Conservation (phyloP, 2,329 filamentous ascomycete species). For the Drechslerella dactyloides region DNA sequence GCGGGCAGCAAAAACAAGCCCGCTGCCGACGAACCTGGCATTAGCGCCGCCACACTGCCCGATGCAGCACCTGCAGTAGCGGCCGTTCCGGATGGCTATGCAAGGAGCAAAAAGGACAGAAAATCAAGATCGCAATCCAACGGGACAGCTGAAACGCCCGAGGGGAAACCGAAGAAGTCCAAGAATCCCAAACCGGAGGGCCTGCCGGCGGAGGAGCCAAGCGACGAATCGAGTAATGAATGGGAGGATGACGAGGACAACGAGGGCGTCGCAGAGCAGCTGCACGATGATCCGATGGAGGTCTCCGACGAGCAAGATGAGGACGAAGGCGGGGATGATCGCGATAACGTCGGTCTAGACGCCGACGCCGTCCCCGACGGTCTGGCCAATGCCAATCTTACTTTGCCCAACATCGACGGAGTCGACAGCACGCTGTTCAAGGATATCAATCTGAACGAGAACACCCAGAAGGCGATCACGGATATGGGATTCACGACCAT, state of each 20-base stretch:
- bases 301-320: conserved; percentile 57
- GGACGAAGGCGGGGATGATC: conserved; percentile 57
- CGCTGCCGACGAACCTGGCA: conserved; percentile 1
- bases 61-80: not conserved
- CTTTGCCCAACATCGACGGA: conserved; percentile 66
- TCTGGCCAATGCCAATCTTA: conserved; percentile 57
- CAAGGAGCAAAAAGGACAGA: conserved; percentile 27
- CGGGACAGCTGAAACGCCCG: not conserved
- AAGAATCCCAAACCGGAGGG: conserved; percentile 15
- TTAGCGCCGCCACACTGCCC: not conserved
- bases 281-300: conserved; percentile 44
- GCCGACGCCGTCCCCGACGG: conserved; percentile 61
- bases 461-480: conserved; percentile 83
- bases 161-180: conserved; percentile 33
- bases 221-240: conserved; percentile 3
- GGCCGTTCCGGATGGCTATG: not conserved
- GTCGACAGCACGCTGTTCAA: conserved; percentile 72
- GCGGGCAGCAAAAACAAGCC: conserved; percentile 32
- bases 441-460: conserved; percentile 83
- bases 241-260: conserved; percentile 30
- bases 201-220: not conserved
- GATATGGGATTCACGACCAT: conserved; percentile 94
- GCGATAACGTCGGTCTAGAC: conserved; percentile 52
- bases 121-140: conserved; percentile 26
- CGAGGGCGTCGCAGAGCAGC: conserved; percentile 14